Evolutionary conservation across 139 green algal species (phyloP), one percentile per base, ranked within the genome.

Genomic region (Edaphochlamys debaryana): DNA sequence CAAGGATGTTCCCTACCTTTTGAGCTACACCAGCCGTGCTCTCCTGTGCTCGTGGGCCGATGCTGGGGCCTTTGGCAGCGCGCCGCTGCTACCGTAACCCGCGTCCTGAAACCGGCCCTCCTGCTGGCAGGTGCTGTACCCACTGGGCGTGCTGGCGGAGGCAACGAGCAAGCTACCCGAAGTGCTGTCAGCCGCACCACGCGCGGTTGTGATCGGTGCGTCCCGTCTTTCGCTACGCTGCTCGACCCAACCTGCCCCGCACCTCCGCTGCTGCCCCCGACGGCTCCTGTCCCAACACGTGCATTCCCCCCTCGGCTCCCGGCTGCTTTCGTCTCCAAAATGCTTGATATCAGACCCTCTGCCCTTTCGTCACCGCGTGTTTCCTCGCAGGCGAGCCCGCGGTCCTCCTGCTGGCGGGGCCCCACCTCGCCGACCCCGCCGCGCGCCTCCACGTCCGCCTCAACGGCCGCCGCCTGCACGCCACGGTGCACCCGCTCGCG

Each of bases 381-480:
- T 34, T 27, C 27, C 13, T 15, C 38, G 29, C 75, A 81, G 75
- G 75, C 40, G 75, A 63, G 60, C n/a, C 62, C 58, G 40, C 41
- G 32, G 23, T 36, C 4, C 41, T 81, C 3, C 42, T 63, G 19
- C 27, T 81, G 60, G 11, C 45, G 17, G 58, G 60, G 27, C 38
- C 32, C 40, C 13, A 4, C 19, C 60, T 63, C 60, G 75, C 15
- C 60, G 75, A 42, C 41, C 40, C 56, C 40, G n/a, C 30, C 3
- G 60, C 41, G 0, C 60, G 60, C 30, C 75, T 81, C 25, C 75
- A 72, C 40, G 75, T 48, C 25, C 75, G 75, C 23, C 60, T 72
- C 4, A 81, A 81, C 42, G 58, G 75, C 58, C 40, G 60, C 40
- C 60, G 60, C 19, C 60, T 81, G 30, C 30, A 20, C 6, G 75